Conservation (phyloP, 1,139 yeast species). For the Nakaseomyces glabratus region DNA sequence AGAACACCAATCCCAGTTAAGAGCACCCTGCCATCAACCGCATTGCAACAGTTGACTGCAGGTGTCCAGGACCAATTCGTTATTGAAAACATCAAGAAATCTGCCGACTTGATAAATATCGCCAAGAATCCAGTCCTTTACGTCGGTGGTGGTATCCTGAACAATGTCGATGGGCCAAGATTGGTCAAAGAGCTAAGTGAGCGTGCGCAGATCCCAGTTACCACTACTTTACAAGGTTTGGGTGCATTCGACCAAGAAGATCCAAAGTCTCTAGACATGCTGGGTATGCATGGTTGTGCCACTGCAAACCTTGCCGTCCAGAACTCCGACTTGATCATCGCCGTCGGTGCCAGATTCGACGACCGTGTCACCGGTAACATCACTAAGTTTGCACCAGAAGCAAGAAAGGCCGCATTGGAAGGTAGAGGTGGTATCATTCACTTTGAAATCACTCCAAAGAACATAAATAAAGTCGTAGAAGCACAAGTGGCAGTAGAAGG, state of each 20-base stretch:
- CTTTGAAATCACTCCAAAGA: slow-evolving; percentile 91
- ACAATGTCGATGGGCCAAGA: slow-evolving; percentile 72
- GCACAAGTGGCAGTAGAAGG: slow-evolving; percentile 97
- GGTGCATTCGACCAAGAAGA: slow-evolving; percentile 93
- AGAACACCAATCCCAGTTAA: slow-evolving; percentile 81
- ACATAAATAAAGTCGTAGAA: slow-evolving; percentile 94
- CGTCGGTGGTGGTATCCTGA: slow-evolving; percentile 86
- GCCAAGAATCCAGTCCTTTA: slow-evolving; percentile 86
- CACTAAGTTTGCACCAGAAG: slow-evolving; percentile 86
- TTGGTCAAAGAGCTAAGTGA: slow-evolving; percentile 77
- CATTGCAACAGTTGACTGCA: slow-evolving; percentile 62
- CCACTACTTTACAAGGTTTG: slow-evolving; percentile 87
- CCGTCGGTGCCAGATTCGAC: slow-evolving; percentile 94
- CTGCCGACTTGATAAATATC: slow-evolving; percentile 67
- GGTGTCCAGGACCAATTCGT: slow-evolving; percentile 71
- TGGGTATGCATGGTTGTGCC: slow-evolving; percentile 97
- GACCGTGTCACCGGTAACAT: slow-evolving; percentile 93
- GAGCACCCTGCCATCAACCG: slow-evolving; percentile 74
- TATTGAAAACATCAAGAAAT: slow-evolving; percentile 60
- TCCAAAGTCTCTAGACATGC: slow-evolving; percentile 84
- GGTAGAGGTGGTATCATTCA: slow-evolving; percentile 93
- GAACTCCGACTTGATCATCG: slow-evolving; percentile 83
- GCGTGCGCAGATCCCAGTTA: slow-evolving; percentile 87
- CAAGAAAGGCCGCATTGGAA: slow-evolving; percentile 79
- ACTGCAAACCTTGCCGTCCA: slow-evolving; percentile 94